These are phyloP conservation scores for Bipolaris gigantea DNA, from an alignment of 2,329 filamentous ascomycete species.

Conservation along the genomic window DNA sequence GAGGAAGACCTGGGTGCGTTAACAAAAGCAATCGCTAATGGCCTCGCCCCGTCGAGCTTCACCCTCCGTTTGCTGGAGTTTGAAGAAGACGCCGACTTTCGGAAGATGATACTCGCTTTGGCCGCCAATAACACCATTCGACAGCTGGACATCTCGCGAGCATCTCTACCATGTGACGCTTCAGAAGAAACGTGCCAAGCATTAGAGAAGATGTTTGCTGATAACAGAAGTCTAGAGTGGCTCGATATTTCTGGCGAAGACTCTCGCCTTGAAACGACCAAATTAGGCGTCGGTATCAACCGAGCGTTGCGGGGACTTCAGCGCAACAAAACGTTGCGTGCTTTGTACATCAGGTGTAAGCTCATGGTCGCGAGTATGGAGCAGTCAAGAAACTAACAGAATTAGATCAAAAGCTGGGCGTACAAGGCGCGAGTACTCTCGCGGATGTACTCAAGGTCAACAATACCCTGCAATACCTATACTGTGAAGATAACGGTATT, in stretches of 20 bases:
- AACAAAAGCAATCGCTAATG: constrained; percentile 54
- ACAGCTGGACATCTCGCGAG: constrained; percentile 69
- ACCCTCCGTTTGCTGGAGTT: constrained; percentile 72
- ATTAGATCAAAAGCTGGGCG: constrained; percentile 64
- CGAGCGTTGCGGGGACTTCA: constrained; percentile 66
- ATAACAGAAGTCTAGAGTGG: constrained; percentile 67
- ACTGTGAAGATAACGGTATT: constrained; percentile 73
- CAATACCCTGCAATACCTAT: constrained; percentile 62
- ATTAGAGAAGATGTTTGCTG: constrained; percentile 65
- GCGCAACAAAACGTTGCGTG: constrained; percentile 62
- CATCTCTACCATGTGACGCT: constrained; percentile 69
- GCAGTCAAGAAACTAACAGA: constrained; percentile 16
- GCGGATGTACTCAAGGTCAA: constrained; percentile 70
- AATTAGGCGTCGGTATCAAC: constrained; percentile 70
- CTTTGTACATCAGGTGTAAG: constrained; percentile 62
- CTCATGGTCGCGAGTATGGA: background rate
- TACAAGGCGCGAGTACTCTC: constrained; percentile 69
- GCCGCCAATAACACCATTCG: constrained; percentile 64
- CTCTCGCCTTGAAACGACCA: constrained; percentile 69
- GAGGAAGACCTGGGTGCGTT: constrained; percentile 56
- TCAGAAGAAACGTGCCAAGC: constrained; percentile 67
- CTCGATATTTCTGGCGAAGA: constrained; percentile 73
- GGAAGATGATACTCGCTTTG: constrained; percentile 63
- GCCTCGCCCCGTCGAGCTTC: constrained; percentile 62
- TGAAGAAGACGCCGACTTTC: constrained; percentile 65